Conservation (phyloP, 306 rosid genomes). For the Sindora glabra region DNA sequence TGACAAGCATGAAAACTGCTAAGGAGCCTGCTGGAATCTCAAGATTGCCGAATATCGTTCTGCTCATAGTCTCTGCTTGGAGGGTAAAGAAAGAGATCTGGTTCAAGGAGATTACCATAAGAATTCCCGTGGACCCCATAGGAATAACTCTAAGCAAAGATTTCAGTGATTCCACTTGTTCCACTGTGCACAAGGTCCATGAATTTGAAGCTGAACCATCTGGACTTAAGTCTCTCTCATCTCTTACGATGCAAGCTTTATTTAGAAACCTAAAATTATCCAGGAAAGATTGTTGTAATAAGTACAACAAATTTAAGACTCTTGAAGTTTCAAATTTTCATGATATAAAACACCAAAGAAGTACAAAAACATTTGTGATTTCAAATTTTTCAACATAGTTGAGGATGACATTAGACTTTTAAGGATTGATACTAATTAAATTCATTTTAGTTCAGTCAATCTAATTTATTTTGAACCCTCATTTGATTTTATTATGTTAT, state of each 20-base stretch:
- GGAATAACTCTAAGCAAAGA: slow-evolving; percentile 13
- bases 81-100: slow-evolving; percentile 10
- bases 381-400: too few relatives aligned
- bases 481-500: too few relatives aligned
- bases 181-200: slow-evolving; percentile 23
- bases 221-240: not conserved
- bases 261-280: slow-evolving; percentile 29
- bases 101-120: not conserved
- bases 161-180: slow-evolving; percentile 24
- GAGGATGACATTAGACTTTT: too few relatives aligned
- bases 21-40: slow-evolving; percentile 24
- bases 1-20: not conserved
- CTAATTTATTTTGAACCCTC: too few relatives aligned
- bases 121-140: slow-evolving; percentile 22
- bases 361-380: too few relatives aligned
- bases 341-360: too few relatives aligned
- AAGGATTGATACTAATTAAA: too few relatives aligned
- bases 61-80: slow-evolving; percentile 22
- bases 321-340: too few relatives aligned
- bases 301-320: too few relatives aligned
- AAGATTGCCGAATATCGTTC: slow-evolving; percentile 7
- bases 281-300: too few relatives aligned
- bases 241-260: slow-evolving; percentile 22
- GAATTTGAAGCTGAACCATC: slow-evolving; percentile 17
- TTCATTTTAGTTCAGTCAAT: too few relatives aligned